phyloP scores from a whole-genome alignment of 257 asterid genomes.

The Jaltomata sinuosa region DNA sequence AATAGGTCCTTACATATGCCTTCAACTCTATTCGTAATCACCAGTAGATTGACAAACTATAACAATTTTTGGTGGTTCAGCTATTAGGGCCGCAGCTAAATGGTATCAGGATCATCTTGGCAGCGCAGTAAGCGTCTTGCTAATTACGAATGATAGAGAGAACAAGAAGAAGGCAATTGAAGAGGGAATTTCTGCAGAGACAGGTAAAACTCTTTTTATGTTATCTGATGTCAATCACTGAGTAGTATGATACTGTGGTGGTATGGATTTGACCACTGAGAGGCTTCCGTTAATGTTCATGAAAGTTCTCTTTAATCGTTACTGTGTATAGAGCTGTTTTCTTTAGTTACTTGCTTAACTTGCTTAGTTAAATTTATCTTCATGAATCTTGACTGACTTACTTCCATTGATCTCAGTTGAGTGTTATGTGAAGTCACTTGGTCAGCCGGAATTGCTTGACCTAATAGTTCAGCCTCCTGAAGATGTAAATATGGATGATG shows the following conservation, averaged over 20 bases:
- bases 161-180: conserved; percentile 74
- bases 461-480: conserved; percentile 82
- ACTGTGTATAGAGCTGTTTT: background rate
- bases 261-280: background rate
- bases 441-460: conserved; percentile 80
- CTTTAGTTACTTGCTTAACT: background rate
- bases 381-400: background rate
- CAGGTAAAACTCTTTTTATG: conserved; percentile 37
- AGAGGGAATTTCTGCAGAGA: conserved; percentile 84
- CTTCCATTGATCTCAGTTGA: conserved; percentile 52
- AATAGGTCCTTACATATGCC: background rate
- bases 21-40: background rate
- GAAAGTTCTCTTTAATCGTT: background rate
- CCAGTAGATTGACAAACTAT: background rate
- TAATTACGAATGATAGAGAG: conserved; percentile 85
- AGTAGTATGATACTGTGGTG: background rate
- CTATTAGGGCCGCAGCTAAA: conserved; percentile 82
- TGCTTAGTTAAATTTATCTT: background rate
- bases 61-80: conserved; percentile 33
- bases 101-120: conserved; percentile 98
- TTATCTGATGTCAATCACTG: background rate
- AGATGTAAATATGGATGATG: conserved; percentile 75
- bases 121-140: conserved; percentile 41
- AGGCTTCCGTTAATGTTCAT: background rate
- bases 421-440: conserved; percentile 82